Evolutionary conservation across 2,329 filamentous ascomycete genomes (phyloP), one percentile per base, ranked within the genome.

Genomic region (Cladophialophora immunda): DNA sequence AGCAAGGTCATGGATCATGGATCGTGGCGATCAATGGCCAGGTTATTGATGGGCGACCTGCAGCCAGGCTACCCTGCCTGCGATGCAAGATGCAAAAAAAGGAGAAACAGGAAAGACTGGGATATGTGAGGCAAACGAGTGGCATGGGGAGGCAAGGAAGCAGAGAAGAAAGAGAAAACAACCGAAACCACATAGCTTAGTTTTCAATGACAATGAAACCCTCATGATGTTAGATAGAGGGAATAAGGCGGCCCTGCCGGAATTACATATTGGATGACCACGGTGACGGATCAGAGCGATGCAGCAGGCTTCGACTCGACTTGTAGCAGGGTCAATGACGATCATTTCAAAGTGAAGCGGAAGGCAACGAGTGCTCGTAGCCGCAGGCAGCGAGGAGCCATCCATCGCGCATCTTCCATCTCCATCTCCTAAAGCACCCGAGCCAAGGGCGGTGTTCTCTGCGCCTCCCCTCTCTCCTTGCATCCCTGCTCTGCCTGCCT

Each of bases 201-300:
- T 64, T 64, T 58, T 38, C 61, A 64, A 64, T 50, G 61, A 64
- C 38, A 32, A 54, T 27, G 54, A 50, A 19, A 64, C 30, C 61
- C 41, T 50, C 45, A 50, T 50, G 45, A 61, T 36, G 58, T 38
- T 47, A 30, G 32, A 30, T 29, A 61, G 29, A 53, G 25, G 45
- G 25, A 13, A 25, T n/a, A 17, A n/a, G n/a, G 4, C 38, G 38
- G 38, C 38, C 1, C n/a, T n/a, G 38, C 17, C 17, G 38, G 38
- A n/a, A 1, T 38, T 38, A 17, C 11, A 38, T 38, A 38, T 38
- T 2, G 36, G 15, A 11, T 2, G 15, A 11, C 15, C n/a, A n/a
- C n/a, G n/a, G n/a, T n/a, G n/a, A n/a, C n/a, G n/a, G n/a, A n/a
- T n/a, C n/a, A n/a, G n/a, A n/a, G n/a, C n/a, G n/a, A n/a, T n/a